These are phyloP conservation scores for Globisporangium apiculatum DNA, from an alignment of 352 stramenopile species.

Conservation along the genomic window DNA sequence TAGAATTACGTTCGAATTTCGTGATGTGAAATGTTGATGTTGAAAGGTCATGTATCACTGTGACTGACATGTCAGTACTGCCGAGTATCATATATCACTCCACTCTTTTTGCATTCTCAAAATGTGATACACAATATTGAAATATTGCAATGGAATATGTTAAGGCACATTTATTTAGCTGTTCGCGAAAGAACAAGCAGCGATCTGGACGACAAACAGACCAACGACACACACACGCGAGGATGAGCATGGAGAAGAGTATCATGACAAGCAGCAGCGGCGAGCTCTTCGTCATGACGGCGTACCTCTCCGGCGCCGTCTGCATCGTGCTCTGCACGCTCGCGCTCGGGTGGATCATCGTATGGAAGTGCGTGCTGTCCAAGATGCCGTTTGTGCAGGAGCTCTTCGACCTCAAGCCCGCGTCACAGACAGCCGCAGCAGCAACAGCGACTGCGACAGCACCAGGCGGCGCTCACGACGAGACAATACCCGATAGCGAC, in stretches of 20 bases:
- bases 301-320: constrained; percentile 67
- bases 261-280: constrained; percentile 3
- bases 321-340: constrained; percentile 82
- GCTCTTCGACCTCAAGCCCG: constrained; percentile 77
- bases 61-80: no score
- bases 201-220: no score
- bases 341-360: constrained; percentile 65
- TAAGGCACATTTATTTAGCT: no score
- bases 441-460: constrained; percentile 4
- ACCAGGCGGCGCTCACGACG: constrained; percentile 11
- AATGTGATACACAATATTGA: no score
- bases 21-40: no score
- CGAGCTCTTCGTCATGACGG: constrained; percentile 50
- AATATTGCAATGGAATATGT: no score
- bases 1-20: no score
- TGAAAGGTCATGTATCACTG: no score
- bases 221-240: no score
- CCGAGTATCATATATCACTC: no score
- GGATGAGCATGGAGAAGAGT: background rate
- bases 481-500: constrained; percentile 3
- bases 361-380: constrained; percentile 79
- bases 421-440: constrained; percentile 16
- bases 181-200: no score
- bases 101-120: no score
- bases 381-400: constrained; percentile 83